Base-by-base conservation (phyloP, 441 rosid genomes). In the Dalechampia spathulata region DNA sequence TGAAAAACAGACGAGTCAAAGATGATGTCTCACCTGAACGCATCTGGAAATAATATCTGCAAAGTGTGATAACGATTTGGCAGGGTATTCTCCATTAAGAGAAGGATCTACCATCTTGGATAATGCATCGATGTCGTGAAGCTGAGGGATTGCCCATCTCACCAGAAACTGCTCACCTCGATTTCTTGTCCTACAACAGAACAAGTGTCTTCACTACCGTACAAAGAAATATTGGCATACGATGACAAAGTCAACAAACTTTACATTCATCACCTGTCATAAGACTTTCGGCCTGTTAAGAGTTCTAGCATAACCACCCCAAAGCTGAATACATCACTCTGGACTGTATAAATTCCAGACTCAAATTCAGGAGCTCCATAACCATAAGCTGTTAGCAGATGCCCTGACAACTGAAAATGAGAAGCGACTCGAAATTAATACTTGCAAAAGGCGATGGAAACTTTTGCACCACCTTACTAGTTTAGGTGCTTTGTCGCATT, bases 361-460 rank as follows among this genome's bases (percentile, higher is more conserved):
- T 94, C 99, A 3, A 85, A 90, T 62, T 90, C 99, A 7, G 99
- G 98, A 55, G 98, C 99, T 59, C 98, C 96, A 64, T 90, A 87
- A 39, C 92, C 86, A 63, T 84, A 86, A 22, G 91, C 75, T 37
- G 96, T 58, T 52, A 73, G 79, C 55, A 87, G 72, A 2, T 93
- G 96, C 62, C 94, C 99, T 40, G 99, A 90, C 69, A 94, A 68
- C 99, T 90, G 93, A 64, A 66, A 72, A 63, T 11, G 37, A 46
- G 49, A 43, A 58, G 50, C 55, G 2, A 32, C 52, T 3, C 28
- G 38, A 14, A 49, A 30, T 58, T 53, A 46, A 61, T 14, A 49
- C 52, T 30, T 38, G 21, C 27, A 15, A 45, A 58, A 44, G 55
- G 32, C 38, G 39, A 32, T 37, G 47, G 34, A 22, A 68, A 42